Conservation (phyloP, 106 monocot species). For the Vanilla planifolia region DNA sequence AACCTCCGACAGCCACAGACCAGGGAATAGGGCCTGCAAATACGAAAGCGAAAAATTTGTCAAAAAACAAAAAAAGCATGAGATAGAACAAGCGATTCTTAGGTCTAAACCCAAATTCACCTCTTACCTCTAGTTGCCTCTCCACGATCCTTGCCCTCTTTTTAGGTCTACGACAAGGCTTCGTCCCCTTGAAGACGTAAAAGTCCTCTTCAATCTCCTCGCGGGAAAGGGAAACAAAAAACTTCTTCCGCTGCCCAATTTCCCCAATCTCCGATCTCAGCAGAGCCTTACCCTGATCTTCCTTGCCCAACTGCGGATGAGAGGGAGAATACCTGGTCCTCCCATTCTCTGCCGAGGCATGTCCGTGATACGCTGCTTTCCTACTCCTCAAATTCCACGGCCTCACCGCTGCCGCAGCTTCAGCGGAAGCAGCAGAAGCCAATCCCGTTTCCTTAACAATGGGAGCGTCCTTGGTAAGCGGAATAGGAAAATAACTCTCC, state of each 20-base stretch:
- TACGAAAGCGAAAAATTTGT: background rate
- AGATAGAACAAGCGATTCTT: background rate
- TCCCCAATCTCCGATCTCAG: conserved; percentile 4
- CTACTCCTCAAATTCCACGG: conserved; percentile 58
- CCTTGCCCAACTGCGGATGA: background rate
- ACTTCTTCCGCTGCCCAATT: conserved; percentile 2
- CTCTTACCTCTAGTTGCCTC: conserved; percentile 36
- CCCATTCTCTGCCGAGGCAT: conserved; percentile 12
- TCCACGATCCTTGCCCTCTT: conserved; percentile 33
- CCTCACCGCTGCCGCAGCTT: conserved; percentile 8
- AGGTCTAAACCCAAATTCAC: background rate
- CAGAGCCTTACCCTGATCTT: background rate
- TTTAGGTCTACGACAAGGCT: conserved; percentile 32
- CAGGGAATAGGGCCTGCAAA: conserved; percentile 18
- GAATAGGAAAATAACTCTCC: background rate
- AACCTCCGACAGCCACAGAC: conserved; percentile 13
- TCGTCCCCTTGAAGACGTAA: conserved; percentile 20
- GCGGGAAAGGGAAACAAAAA: conserved; percentile 19
- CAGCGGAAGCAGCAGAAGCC: conserved; percentile 1
- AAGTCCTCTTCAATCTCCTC: conserved; percentile 57
- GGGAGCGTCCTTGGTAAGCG: background rate
- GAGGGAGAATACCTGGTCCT: background rate
- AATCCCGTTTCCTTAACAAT: background rate
- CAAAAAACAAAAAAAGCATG: background rate
- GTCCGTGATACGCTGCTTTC: conserved; percentile 17